Base-by-base conservation (phyloP, 306 rosid species). In the Castanea mollissima region DNA sequence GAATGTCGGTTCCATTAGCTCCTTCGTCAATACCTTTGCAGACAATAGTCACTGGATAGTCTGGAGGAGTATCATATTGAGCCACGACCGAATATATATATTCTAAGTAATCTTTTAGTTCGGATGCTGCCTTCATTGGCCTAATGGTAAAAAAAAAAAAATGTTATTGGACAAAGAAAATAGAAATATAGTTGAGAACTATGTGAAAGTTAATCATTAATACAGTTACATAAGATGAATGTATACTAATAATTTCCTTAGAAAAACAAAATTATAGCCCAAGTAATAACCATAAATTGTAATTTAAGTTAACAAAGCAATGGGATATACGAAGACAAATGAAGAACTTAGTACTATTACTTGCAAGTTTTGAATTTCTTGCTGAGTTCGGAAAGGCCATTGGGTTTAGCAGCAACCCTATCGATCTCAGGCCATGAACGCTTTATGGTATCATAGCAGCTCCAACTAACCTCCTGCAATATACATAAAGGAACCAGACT, bases 371-470 rank as follows among this genome's bases (percentile, higher is more conserved):
- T 70, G 73, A 91, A 91, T 67, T 76, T 82, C 56, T 85, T 54
- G 81, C 86, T 82, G 56, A 91, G 92, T 62, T 67, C 55, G 80
- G 85, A 85, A 73, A 91, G 90, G 19, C 96, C 93, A n/a, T 58
- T 55, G 19, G 69, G 69, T 79, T 32, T 55, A 19, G 85, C 64
- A 60, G 90, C 90, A 70, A 87, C 78, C 14, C 59, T 65, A 77
- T 89, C 89, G 6, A 91, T 91, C 68, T 76, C 87, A 12, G 89
- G 78, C 95, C 93, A 85, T 2, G 95, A 91, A 2, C 80, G 77
- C 18, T 18, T 44, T 9, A 89, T 89, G 15, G 84, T 84, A 55
- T 88, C 72, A 16, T 80, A 80, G 75, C 89, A 83, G 25, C 71
- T 83, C 38, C 74, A 80, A 71, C 87, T 86, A 6, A 76, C 65